These are phyloP conservation scores for Podaxis carcinomalis DNA, from an alignment of 768 basidiomycete species.

Conservation along the genomic window DNA sequence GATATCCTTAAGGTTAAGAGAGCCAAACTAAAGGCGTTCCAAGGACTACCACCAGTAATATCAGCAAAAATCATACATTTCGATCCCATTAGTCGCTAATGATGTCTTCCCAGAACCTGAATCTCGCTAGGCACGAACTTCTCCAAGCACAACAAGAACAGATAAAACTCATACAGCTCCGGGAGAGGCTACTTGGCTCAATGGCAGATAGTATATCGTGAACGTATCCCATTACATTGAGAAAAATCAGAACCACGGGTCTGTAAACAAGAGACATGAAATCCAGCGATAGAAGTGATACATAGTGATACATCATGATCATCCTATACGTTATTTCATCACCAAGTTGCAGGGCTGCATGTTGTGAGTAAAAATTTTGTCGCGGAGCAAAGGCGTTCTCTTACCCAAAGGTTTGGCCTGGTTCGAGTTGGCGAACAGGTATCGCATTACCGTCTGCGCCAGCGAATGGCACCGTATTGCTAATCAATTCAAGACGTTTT, in stretches of 20 bases:
- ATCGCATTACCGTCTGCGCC: conserved; percentile 23
- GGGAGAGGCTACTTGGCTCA: conserved; percentile 40
- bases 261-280: background rate
- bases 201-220: conserved; percentile 38
- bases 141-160: conserved; percentile 36
- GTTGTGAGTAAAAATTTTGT: background rate
- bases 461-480: conserved; percentile 27
- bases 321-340: background rate
- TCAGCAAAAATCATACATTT: background rate
- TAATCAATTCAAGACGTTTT: conserved; percentile 15
- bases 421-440: conserved; percentile 24
- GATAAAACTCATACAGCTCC: conserved; percentile 40
- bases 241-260: background rate
- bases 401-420: conserved; percentile 30
- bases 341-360: conserved; percentile 5
- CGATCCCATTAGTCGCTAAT: background rate
- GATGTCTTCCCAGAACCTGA: conserved; percentile 33
- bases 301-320: background rate
- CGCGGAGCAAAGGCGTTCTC: background rate
- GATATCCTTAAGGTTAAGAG: conserved; percentile 39
- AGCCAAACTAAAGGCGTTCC: conserved; percentile 41
- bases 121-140: conserved; percentile 40
- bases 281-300: background rate
- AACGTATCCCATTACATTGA: background rate
- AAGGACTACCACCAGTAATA: conserved; percentile 44